Conservation (phyloP, 768 basidiomycete species). For the Tephrocybe sp. region DNA sequence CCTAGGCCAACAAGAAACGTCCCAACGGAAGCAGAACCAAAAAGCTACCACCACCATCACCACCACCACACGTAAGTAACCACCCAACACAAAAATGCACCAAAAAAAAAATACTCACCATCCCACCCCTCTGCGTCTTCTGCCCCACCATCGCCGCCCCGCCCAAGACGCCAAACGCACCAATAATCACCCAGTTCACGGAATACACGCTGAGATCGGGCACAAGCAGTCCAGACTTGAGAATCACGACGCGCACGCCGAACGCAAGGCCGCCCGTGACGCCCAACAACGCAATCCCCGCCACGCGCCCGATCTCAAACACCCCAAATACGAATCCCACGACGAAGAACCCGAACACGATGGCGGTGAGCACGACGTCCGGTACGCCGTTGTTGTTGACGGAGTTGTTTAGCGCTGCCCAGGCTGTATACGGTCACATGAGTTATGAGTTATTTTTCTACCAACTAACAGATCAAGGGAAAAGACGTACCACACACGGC, state of each 20-base stretch:
- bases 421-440: conserved; percentile 35
- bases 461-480: no score
- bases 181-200: conserved; percentile 55
- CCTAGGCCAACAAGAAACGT: conserved; percentile 58
- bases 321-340: conserved; percentile 51
- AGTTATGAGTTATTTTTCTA: neutral
- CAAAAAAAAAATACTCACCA: conserved; percentile 37
- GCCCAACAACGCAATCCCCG: conserved; percentile 44
- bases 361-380: conserved; percentile 47
- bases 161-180: conserved; percentile 37
- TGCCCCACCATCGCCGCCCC: conserved; percentile 38
- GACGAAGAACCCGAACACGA: conserved; percentile 47
- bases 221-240: conserved; percentile 49
- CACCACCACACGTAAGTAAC: neutral
- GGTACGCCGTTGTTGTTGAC: conserved; percentile 44
- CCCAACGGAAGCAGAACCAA: conserved; percentile 55
- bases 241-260: conserved; percentile 50
- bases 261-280: conserved; percentile 55
- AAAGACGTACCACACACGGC: conserved; percentile 40
- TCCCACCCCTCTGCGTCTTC: conserved; percentile 39
- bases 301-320: conserved; percentile 47
- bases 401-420: conserved; percentile 62
- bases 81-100: neutral
- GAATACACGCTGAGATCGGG: conserved; percentile 28
- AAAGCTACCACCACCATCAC: no score